phyloP scores from a whole-genome alignment of 306 rosid species.

The Alnus glutinosa region DNA sequence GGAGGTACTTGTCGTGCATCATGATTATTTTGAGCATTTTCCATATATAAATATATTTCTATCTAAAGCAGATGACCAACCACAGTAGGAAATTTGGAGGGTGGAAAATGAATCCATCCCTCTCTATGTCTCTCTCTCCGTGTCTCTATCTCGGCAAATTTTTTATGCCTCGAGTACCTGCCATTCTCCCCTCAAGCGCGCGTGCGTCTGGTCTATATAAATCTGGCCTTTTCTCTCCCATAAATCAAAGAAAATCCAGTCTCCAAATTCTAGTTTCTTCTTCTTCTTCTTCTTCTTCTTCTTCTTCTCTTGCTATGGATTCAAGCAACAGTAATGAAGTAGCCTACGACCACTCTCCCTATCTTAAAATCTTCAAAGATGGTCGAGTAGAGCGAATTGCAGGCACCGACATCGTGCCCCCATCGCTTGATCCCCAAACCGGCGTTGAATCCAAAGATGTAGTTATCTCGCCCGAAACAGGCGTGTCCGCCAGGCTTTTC shows the following conservation, averaged over 20 bases:
- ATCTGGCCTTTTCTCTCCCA: neutral
- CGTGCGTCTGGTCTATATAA: neutral
- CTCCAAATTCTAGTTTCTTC: neutral
- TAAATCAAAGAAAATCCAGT: neutral
- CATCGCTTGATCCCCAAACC: constrained; percentile 44
- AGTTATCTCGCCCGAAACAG: constrained; percentile 49
- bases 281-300: neutral
- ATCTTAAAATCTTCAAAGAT: constrained; percentile 57
- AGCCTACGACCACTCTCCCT: constrained; percentile 49
- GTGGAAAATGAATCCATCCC: neutral
- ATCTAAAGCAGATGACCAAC: too few relatives aligned
- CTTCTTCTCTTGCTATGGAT: constrained; percentile 36
- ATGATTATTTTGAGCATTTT: too few relatives aligned
- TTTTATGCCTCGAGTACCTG: neutral
- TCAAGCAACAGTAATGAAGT: neutral
- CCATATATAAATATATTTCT: too few relatives aligned
- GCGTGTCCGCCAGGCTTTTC: constrained; percentile 57
- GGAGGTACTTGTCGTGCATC: too few relatives aligned
- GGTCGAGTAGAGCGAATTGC: constrained; percentile 51
- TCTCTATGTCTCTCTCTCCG: neutral
- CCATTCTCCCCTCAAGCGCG: neutral
- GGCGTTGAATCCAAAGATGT: constrained; percentile 68
- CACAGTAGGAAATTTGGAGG: neutral
- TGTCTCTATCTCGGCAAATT: neutral
- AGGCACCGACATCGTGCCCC: constrained; percentile 44